Evolutionary conservation across 2,329 filamentous ascomycete genomes (phyloP), one percentile per base, ranked within the genome.

Genomic region (Aspergillus clavatus): DNA sequence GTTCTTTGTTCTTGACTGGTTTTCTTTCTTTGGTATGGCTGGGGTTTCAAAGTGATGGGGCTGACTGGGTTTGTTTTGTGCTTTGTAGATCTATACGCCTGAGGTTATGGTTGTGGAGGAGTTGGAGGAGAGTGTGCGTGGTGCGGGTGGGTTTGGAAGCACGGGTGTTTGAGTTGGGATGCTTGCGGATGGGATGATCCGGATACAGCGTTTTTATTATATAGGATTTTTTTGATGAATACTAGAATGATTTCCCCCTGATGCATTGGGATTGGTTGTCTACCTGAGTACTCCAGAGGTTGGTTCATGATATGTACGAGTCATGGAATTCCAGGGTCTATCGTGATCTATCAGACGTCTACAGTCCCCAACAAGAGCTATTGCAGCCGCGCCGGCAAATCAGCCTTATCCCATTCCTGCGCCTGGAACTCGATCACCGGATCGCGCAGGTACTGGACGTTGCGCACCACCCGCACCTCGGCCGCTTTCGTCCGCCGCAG

Each of bases 141-240:
- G 93, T 21, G 89, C 84, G 0, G 91, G 90, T 21, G 93, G 90
- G 1, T 95, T 95, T 63, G 90, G 90, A 43, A 95, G 89, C 69
- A 95, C 90, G 26, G 90, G 89, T 21, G 43, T 55, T 41, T 62
- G 57, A 43, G 42, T 18, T 14, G 27, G 10, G 10, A n/a, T 26
- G 38, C 14, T 24, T 8, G 28, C 10, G 33, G 14, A 39, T 24
- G 8, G 8, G 11, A 31, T 24, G n/a, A n/a, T n/a, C n/a, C n/a
- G n/a, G n/a, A n/a, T n/a, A n/a, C n/a, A n/a, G n/a, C n/a, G n/a
- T n/a, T n/a, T n/a, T n/a, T n/a, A n/a, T n/a, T n/a, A n/a, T n/a
- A n/a, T n/a, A n/a, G n/a, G n/a, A n/a, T n/a, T n/a, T n/a, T n/a
- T 40, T 28, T 19, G 37, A 19, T 24, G 27, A 43, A n/a, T n/a